Conservation (phyloP, 2,329 filamentous ascomycete species). For the Blumeriella jaapii region DNA sequence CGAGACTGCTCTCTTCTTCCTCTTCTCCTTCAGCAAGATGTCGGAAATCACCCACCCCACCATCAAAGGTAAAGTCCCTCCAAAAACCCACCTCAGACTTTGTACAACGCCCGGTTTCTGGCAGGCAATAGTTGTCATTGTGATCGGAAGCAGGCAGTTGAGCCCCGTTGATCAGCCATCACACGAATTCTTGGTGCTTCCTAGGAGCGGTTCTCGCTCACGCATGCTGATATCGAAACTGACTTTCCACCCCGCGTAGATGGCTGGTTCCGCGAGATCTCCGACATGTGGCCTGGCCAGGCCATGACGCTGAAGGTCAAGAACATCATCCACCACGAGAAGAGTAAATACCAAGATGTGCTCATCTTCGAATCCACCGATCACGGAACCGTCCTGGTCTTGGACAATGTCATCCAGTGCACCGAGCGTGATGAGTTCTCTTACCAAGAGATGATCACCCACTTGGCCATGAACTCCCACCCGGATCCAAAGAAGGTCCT, state of each 20-base stretch:
- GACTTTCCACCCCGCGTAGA: constrained; percentile 34
- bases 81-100: constrained; percentile 3
- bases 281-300: constrained; percentile 96
- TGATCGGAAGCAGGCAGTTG: not conserved
- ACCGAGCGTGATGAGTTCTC: constrained; percentile 98
- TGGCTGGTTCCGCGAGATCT: constrained; percentile 99
- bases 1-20: no score
- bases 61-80: constrained; percentile 40
- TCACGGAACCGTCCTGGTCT: constrained; percentile 89
- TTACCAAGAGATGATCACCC: constrained; percentile 99
- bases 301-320: constrained; percentile 98
- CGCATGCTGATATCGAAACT: no score
- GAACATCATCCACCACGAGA: constrained; percentile 97
- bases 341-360: constrained; percentile 98
- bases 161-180: not conserved
- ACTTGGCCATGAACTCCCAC: constrained; percentile 97
- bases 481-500: constrained; percentile 97
- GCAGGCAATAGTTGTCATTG: not conserved
- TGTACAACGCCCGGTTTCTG: not conserved
- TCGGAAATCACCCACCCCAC: constrained; percentile 44
- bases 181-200: not conserved
- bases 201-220: no score
- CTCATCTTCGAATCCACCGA: constrained; percentile 97
- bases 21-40: constrained; percentile 28
- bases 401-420: constrained; percentile 98